Conservation (phyloP, 169 alveolate species). For the Plasmodium ovale region DNA sequence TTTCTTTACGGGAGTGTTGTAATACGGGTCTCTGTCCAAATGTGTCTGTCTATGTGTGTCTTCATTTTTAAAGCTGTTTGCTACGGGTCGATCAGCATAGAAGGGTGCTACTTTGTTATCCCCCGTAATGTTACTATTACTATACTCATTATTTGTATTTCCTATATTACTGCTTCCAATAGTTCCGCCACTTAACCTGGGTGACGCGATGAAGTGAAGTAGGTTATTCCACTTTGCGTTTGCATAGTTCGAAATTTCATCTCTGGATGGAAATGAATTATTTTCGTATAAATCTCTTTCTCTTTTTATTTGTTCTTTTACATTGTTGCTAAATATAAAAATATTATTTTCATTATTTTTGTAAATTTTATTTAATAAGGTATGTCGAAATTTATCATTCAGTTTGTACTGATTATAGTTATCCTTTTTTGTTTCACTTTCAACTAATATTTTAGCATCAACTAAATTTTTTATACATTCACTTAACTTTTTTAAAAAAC, state of each 20-base stretch:
- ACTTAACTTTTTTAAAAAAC: slow-evolving; percentile 81
- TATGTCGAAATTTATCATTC: slow-evolving; percentile 59
- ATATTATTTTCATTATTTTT: slow-evolving; percentile 32
- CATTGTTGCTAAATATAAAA: slow-evolving; percentile 56
- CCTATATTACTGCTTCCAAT: background rate
- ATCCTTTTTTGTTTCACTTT: slow-evolving; percentile 71
- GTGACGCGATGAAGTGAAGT: slow-evolving; percentile 71
- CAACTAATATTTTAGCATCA: slow-evolving; percentile 63
- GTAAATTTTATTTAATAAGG: slow-evolving; percentile 69
- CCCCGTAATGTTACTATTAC: background rate
- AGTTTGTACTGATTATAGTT: slow-evolving; percentile 64
- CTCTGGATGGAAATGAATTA: slow-evolving; percentile 58
- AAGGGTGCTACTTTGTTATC: background rate
- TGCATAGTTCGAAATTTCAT: slow-evolving; percentile 47
- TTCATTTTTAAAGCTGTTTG: background rate
- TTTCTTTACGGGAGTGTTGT: background rate
- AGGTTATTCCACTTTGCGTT: slow-evolving; percentile 54
- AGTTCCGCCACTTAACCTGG: slow-evolving; percentile 12
- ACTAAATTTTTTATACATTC: slow-evolving; percentile 76
- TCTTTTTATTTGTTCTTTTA: slow-evolving; percentile 48
- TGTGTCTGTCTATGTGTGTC: too few relatives aligned
- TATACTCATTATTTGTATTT: background rate
- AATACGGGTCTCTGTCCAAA: background rate
- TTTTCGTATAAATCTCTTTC: slow-evolving; percentile 59
- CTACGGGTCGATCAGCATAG: background rate